phyloP scores from a whole-genome alignment of 352 stramenopile species.

The Globisporangium spiculum region DNA sequence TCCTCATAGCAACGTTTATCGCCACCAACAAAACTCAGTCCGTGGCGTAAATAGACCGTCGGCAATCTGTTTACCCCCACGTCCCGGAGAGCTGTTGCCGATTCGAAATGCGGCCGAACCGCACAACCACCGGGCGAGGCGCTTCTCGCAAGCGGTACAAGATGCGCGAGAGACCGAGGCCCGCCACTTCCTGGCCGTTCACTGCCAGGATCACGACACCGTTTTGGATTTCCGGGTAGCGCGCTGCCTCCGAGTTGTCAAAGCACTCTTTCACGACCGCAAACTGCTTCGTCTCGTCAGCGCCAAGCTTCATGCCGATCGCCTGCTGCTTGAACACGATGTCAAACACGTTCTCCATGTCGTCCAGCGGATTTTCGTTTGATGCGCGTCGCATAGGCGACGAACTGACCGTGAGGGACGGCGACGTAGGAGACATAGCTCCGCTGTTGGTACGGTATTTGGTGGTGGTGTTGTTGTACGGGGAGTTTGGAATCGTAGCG shows the following conservation, averaged over 20 bases:
- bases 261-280: slow-evolving; percentile 84
- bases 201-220: slow-evolving; percentile 81
- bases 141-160: slow-evolving; percentile 76
- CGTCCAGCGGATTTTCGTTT: slow-evolving; percentile 40
- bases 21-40: slow-evolving; percentile 10
- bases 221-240: slow-evolving; percentile 76
- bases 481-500: slow-evolving; percentile 14
- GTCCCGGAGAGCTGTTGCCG: slow-evolving; percentile 33
- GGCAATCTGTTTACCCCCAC: slow-evolving; percentile 27
- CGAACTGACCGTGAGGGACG: slow-evolving; percentile 19
- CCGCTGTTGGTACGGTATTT: slow-evolving; percentile 7
- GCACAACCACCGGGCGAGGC: slow-evolving; percentile 75
- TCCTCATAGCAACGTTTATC: background rate
- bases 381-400: slow-evolving; percentile 22
- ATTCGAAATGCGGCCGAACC: slow-evolving; percentile 65
- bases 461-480: slow-evolving; percentile 12
- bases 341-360: slow-evolving; percentile 79
- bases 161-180: slow-evolving; percentile 67
- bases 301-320: slow-evolving; percentile 80
- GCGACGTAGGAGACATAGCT: slow-evolving; percentile 17
- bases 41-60: slow-evolving; percentile 11
- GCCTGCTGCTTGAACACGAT: slow-evolving; percentile 86
- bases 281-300: slow-evolving; percentile 67
- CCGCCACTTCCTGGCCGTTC: slow-evolving; percentile 75
- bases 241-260: slow-evolving; percentile 63